Base-by-base conservation (phyloP, 2,329 filamentous ascomycete genomes). In the Neopestalotiopsis sp. region DNA sequence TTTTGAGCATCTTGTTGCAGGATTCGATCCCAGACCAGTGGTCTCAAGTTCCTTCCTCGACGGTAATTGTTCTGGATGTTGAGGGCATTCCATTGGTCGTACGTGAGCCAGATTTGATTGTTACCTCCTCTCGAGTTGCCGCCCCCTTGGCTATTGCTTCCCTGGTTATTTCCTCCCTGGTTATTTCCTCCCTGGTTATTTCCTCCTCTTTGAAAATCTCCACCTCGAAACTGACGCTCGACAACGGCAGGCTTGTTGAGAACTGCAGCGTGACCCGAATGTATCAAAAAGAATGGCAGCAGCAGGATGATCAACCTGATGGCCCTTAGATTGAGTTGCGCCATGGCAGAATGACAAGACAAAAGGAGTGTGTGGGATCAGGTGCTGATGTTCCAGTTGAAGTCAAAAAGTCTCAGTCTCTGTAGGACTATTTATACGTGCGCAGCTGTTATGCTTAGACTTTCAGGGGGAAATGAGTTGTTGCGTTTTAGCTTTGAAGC, bases 401-500 rank as follows among this genome's bases (percentile, higher is more conserved):
- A 13, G 24, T 59, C 13, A 24, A 32, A 59, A 14, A 30, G 57
- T 59, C 24, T 59, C 30, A 59, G 24, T 59, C 57, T 24, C 20
- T 59, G 30, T 12, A 30, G 24, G 13, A 59, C 32, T 61, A 38
- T 7, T 34, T 61, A 61, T 61, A n/a, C 34, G 24, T 61, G 14
- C 14, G 9, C 30, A 34, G 30, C 10, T 34, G 32, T 7, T 28
- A 5, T 12, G 17, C n/a, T 20, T 61, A 61, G 17, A 32, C 32
- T 61, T 61, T 40, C 59, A 61, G 59, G 59, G 59, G 59, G 30
- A 61, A 40, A 61, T 61, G 59, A 61, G 32, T 13, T 61, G 34
- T 20, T 38, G 30, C 59, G 32, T 40, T 61, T 40, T 61, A 34
- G 6, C 59, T 61, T 61, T 61, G 30, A 10, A 38, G 4, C 59